Evolutionary conservation across 192 early-diverging fungal genomes (phyloP).

Genomic region (Borealophlyctis nickersoniae): DNA sequence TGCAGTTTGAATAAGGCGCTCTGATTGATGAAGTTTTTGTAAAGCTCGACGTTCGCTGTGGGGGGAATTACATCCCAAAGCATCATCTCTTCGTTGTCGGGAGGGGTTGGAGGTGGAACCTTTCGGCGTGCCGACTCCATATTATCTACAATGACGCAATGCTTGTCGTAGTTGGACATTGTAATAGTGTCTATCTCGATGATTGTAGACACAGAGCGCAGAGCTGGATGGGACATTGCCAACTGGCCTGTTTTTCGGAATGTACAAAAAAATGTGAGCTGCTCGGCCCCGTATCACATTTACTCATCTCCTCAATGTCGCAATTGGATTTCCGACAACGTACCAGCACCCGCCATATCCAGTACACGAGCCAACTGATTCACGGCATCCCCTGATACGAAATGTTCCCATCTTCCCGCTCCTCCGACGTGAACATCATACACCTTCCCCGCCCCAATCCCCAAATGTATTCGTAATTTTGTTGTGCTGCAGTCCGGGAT

Average conservation of each 20-base stretch:
- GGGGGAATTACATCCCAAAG: constrained; percentile 35
- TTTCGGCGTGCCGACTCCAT: constrained; percentile 31
- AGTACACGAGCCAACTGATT: constrained; percentile 45
- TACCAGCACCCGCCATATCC: constrained; percentile 50
- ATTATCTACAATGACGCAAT: constrained; percentile 41
- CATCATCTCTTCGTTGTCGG: constrained; percentile 21
- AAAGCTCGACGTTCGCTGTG: constrained; percentile 39
- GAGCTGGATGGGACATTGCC: constrained; percentile 49
- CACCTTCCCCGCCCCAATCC: constrained; percentile 49
- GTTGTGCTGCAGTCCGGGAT: constrained; percentile 40
- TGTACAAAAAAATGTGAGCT: no score
- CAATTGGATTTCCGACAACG: no score
- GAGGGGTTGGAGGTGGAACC: constrained; percentile 22
- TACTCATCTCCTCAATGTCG: no score
- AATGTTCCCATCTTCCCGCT: constrained; percentile 50
- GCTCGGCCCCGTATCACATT: no score
- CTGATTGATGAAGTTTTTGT: constrained; percentile 47
- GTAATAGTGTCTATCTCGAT: constrained; percentile 38
- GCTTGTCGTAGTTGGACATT: constrained; percentile 48
- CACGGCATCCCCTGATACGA: constrained; percentile 51
- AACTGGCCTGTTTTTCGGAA: constrained; percentile 39
- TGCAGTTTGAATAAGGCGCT: constrained; percentile 54
- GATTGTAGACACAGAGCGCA: constrained; percentile 34
- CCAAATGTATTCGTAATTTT: constrained; percentile 47
- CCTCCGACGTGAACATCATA: constrained; percentile 52